A percentile compares a stretch with the other conserved stretches of the same genome.
phyloP scores from a whole-genome alignment of 257 asterid genomes.

The Solanum peruvianum region DNA sequence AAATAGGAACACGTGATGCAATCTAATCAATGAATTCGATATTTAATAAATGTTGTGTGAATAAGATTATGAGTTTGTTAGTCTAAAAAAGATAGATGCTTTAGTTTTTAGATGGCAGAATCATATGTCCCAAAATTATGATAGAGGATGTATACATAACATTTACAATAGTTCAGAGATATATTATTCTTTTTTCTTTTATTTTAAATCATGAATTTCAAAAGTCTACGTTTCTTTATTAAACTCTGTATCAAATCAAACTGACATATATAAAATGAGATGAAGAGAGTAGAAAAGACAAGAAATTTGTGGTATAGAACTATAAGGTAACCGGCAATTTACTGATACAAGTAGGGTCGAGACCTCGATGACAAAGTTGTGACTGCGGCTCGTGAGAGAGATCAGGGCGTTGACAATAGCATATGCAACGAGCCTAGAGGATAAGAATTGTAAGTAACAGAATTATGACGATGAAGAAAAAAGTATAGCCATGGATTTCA shows the following conservation, averaged over 20 bases:
- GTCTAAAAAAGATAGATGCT: too few species aligned
- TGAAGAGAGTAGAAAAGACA: neutral
- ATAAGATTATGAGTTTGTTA: too few species aligned
- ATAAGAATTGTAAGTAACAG: constrained; percentile 30
- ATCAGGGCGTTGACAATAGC: constrained; percentile 10
- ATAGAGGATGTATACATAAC: too few species aligned
- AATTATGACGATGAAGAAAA: constrained; percentile 39
- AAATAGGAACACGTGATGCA: too few species aligned
- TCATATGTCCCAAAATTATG: too few species aligned
- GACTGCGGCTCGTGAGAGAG: constrained; percentile 14
- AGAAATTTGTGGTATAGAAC: neutral
- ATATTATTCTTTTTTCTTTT: too few species aligned
- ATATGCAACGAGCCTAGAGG: constrained; percentile 48
- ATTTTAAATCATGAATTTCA: too few species aligned
- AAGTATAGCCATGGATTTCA: constrained; percentile 53
- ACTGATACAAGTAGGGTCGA: constrained; percentile 27
- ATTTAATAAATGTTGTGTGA: too few species aligned
- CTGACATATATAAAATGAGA: too few species aligned
- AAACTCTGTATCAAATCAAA: accelerated
- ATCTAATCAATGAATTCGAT: too few species aligned
- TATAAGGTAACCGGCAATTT: constrained; percentile 30
- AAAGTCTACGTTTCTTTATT: accelerated
- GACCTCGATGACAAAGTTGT: constrained; percentile 15
- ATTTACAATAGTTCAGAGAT: too few species aligned
- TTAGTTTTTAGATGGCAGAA: too few species aligned